These are phyloP conservation scores for Medicago truncatula DNA, from an alignment of 306 rosid genomes.

Conservation along the genomic window DNA sequence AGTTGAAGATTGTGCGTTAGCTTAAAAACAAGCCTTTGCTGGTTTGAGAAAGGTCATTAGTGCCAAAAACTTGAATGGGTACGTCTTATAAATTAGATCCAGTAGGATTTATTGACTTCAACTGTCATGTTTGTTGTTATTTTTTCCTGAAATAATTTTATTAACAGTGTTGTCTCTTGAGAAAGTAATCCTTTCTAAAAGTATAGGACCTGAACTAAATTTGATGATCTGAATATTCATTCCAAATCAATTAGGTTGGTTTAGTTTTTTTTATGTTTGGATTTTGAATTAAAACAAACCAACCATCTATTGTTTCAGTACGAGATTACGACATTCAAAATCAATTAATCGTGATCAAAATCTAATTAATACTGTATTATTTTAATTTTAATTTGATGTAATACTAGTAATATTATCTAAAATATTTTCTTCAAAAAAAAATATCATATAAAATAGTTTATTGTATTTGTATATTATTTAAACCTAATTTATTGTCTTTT, in stretches of 20 bases:
- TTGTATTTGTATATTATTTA: no score
- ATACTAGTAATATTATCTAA: no score
- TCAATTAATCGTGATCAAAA: background rate
- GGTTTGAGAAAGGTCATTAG: slow-evolving; percentile 13
- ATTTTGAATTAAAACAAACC: background rate
- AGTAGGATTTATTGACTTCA: background rate
- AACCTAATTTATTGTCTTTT: no score
- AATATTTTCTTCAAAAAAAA: no score
- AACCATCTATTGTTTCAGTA: background rate
- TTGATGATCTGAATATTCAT: no score
- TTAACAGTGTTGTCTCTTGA: background rate
- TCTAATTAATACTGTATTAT: background rate
- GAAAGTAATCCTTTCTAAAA: background rate
- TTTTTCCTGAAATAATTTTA: slow-evolving; percentile 2
- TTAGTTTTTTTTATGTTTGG: background rate
- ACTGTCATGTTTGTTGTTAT: background rate
- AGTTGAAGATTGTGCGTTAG: slow-evolving; percentile 20
- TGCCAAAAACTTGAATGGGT: slow-evolving; percentile 12
- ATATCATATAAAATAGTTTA: no score
- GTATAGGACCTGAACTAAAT: background rate
- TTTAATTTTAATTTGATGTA: no score
- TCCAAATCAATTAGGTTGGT: background rate
- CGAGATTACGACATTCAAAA: background rate
- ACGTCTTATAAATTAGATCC: background rate
- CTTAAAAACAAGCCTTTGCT: slow-evolving; percentile 6